A percentile compares a stretch with the other conserved stretches of the same genome.
Evolutionary conservation across 345 rosid genomes (phyloP).

Genomic region (Pseudoturritis turrita): DNA sequence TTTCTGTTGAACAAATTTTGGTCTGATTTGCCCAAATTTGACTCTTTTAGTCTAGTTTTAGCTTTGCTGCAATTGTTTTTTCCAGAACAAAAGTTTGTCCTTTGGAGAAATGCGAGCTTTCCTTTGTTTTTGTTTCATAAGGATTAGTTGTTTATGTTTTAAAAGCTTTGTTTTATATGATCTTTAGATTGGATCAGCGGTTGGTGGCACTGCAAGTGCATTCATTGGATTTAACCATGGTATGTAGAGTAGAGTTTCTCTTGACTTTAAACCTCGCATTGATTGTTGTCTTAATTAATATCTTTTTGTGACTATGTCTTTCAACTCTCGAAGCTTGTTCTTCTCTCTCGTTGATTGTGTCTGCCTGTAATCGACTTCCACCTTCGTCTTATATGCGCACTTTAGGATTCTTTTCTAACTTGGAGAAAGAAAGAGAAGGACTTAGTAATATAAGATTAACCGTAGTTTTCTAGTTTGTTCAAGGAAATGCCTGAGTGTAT

Average conservation of each 20-base stretch:
- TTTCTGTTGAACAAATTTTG: not conserved
- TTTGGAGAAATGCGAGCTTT: not conserved
- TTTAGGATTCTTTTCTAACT: not conserved
- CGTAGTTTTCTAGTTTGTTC: not conserved
- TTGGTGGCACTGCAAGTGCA: slow-evolving; percentile 61
- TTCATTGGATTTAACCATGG: slow-evolving; percentile 38
- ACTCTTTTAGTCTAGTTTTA: not conserved
- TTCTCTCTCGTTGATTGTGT: not conserved
- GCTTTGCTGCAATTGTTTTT: not conserved
- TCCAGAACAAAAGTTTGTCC: not conserved
- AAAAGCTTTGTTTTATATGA: not conserved
- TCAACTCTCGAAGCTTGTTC: not conserved
- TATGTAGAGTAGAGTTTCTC: not conserved
- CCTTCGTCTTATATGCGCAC: not conserved
- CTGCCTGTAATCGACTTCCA: not conserved
- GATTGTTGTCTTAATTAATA: not conserved
- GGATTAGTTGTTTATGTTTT: not conserved
- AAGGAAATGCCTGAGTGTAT: not conserved
- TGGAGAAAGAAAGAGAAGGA: not conserved
- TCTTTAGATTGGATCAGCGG: slow-evolving; percentile 86
- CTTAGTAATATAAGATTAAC: not conserved
- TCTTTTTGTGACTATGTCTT: not conserved
- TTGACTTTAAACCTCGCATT: not conserved
- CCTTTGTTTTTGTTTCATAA: not conserved
- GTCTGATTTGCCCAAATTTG: not conserved